Base-by-base conservation (phyloP, 495 filamentous ascomycete species). In the Trichoderma parareesei region DNA sequence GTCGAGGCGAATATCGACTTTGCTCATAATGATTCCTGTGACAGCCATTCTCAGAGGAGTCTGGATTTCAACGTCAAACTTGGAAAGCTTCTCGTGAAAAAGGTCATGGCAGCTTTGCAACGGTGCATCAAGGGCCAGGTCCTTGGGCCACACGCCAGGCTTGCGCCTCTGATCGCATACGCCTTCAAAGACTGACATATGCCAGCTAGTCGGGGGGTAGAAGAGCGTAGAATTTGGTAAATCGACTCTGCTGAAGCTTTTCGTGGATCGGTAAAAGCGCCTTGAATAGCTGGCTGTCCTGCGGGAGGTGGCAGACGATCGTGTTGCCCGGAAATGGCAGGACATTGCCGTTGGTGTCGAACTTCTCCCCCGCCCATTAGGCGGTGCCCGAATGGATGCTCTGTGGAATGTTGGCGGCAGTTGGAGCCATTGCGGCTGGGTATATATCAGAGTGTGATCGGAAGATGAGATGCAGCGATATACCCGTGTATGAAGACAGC, bases 111-210 rank as follows among this genome's bases (percentile, higher is more conserved):
- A 68, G 10, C 66, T 57, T 8, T 61, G 62, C 4, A 72, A 63
- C 0, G 67, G 61, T 1, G 65, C 61, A 49, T 66, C 65, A 1
- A 41, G 11, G 1, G 65, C 38, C 10, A 71, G 20, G 14, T 67
- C 67, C 4, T 42, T 5, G 2, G 70, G 69, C 70, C 70, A 69
- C 60, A 57, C 38, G n/a, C 65, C 70, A 8, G 65, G 67, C 3
- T 38, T 11, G n/a, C 67, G 66, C 16, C 66, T 65, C n/a, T 59
- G 44, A 49, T 70, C 67, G 42, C 69, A 68, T n/a, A 68, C 67
- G 44, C 71, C 69, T 38, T 68, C 70, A 65, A 72, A 72, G 38
- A 71, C 48, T 37, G 71, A 68, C 69, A 69, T 71, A 65, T 71
- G 71, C 69, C 67, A 72, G 62, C 65, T 67, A 3, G 59, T 20